phyloP scores from a whole-genome alignment of 768 basidiomycete genomes.

The Termitomyces sp. region DNA sequence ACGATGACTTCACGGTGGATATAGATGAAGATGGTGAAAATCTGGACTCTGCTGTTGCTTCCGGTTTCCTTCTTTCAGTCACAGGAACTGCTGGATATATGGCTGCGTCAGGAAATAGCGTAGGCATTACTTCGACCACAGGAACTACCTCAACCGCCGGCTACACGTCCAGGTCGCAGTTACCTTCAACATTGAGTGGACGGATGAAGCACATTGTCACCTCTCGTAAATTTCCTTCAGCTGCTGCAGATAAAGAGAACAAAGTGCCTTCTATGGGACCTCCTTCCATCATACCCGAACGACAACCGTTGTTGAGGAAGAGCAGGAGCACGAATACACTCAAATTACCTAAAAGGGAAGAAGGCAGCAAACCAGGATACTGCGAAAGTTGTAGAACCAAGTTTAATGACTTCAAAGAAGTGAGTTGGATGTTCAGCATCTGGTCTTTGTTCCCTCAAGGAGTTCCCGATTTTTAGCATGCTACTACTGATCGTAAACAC shows the following conservation, averaged over 20 bases:
- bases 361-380: constrained; percentile 89
- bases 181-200: constrained; percentile 49
- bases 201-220: constrained; percentile 64
- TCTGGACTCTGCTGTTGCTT: constrained; percentile 56
- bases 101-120: constrained; percentile 94
- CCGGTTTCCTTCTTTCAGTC: constrained; percentile 63
- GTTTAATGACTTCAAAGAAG: constrained; percentile 82
- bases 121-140: constrained; percentile 84
- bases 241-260: constrained; percentile 17
- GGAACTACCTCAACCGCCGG: constrained; percentile 75
- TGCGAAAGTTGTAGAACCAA: constrained; percentile 94
- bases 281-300: constrained; percentile 51
- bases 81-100: constrained; percentile 58
- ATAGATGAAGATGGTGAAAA: constrained; percentile 39
- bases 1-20: constrained; percentile 25
- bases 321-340: constrained; percentile 79
- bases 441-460: background rate
- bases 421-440: constrained; percentile 29
- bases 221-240: constrained; percentile 43
- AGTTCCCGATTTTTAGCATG: constrained; percentile 47
- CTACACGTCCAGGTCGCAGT: constrained; percentile 36
- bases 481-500: constrained; percentile 58
- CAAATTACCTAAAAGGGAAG: constrained; percentile 70
- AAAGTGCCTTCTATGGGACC: constrained; percentile 58
- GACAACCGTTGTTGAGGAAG: constrained; percentile 53